A percentile compares a stretch with the other conserved stretches of the same genome.
These are phyloP conservation scores for Fusarium odoratissimum DNA, from an alignment of 2,329 filamentous ascomycete genomes.

Conservation along the genomic window DNA sequence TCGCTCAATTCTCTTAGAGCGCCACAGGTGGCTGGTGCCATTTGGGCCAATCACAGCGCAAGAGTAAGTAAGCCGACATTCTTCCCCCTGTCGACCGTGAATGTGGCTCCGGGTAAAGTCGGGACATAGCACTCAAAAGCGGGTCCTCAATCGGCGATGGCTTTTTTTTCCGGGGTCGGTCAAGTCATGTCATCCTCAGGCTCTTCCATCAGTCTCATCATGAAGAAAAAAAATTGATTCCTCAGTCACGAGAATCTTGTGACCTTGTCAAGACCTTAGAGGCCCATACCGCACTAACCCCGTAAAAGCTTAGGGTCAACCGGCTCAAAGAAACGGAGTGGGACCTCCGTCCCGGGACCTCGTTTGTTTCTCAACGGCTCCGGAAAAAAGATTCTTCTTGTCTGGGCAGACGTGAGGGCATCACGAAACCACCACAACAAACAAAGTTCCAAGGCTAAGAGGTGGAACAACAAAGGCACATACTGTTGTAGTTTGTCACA, in stretches of 20 bases:
- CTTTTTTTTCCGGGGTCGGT: slow-evolving; percentile 43
- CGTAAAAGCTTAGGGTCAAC: slow-evolving; percentile 2
- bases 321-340: slow-evolving; percentile 29
- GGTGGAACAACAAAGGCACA: background rate
- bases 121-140: slow-evolving; percentile 35
- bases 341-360: slow-evolving; percentile 23
- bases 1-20: slow-evolving; percentile 21
- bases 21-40: slow-evolving; percentile 35
- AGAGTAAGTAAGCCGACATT: slow-evolving; percentile 29
- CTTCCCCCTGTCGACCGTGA: slow-evolving; percentile 9
- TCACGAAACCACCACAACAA: slow-evolving; percentile 29
- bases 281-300: background rate
- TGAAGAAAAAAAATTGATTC: slow-evolving; percentile 8
- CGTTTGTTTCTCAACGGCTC: slow-evolving; percentile 28
- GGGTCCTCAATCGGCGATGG: slow-evolving; percentile 14
- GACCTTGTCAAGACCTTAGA: slow-evolving; percentile 8
- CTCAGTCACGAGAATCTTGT: background rate
- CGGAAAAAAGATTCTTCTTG: slow-evolving; percentile 43
- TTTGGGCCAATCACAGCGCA: slow-evolving; percentile 52
- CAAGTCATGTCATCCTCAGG: slow-evolving; percentile 19
- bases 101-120: slow-evolving; percentile 51
- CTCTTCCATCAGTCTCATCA: slow-evolving; percentile 12
- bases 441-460: slow-evolving; percentile 19
- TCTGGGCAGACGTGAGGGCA: slow-evolving; percentile 30
- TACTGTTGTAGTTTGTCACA: background rate